Evolutionary conservation across 306 rosid species (phyloP).

Genomic region (Rosa lucieae): DNA sequence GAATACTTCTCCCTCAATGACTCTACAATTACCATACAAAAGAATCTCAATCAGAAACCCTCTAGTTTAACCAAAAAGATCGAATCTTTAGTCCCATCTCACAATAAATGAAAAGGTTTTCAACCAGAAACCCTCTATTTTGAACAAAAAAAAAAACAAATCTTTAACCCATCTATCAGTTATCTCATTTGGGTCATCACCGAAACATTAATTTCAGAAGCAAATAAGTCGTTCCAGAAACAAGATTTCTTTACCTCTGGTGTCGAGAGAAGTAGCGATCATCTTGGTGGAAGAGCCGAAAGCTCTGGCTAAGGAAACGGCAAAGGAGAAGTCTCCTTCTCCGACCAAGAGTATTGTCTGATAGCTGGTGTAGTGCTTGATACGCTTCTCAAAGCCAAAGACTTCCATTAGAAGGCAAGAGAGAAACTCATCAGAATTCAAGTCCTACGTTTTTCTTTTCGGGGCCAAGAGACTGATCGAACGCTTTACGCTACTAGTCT

Average conservation of each 20-base stretch:
- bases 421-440: not conserved
- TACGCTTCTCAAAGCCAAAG: not conserved
- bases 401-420: not conserved
- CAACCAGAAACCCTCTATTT: conserved; percentile 1
- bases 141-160: too few species aligned
- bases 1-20: conserved; percentile 4
- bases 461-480: not conserved
- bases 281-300: conserved; percentile 9
- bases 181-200: conserved; percentile 5
- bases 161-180: not conserved
- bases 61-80: not conserved
- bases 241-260: conserved; percentile 6
- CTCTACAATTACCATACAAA: not conserved
- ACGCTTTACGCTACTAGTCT: not conserved
- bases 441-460: not conserved
- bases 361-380: not conserved
- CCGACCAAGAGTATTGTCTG: conserved; percentile 12
- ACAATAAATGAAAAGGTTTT: not conserved
- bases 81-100: not conserved
- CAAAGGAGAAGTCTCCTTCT: conserved; percentile 28
- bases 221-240: not conserved
- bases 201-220: not conserved
- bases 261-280: conserved; percentile 21
- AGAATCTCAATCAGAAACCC: conserved; percentile 4
- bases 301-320: conserved; percentile 15